Evolutionary conservation across 2,329 filamentous ascomycete species (phyloP), one percentile per base, ranked within the genome.

Genomic region (Fusarium subtropicale): DNA sequence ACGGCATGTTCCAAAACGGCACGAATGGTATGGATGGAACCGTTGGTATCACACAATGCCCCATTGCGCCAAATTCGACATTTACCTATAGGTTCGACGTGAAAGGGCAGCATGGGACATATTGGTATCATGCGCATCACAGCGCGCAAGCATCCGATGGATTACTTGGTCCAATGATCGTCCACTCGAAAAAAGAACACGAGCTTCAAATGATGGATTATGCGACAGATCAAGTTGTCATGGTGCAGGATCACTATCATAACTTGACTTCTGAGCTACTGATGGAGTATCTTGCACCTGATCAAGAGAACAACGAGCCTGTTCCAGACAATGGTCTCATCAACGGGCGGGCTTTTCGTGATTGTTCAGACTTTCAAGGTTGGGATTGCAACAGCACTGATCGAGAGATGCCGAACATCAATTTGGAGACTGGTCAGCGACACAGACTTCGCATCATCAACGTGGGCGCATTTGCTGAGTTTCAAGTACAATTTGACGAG

Each of bases 1-100:
- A 95, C 71, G 92, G 92, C 18, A 84, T 95, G 66, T 93, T 88
- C 74, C 91, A 93, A 75, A 92, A 92, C 69, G 91, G 90, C 13
- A 92, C 91, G 0, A 92, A 88, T 61, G 84, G 85, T 59, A 92
- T 93, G 89, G 92, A 95, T 73, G 92, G 92, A 1, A 86, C 90
- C 2, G 83, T 88, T 0, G 90, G 87, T 36, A 84, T 92, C 7
- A 90, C 87, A 0, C 91, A 92, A 75, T 92, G 90, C 65, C 84
- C 86, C 0, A 90, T 93, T 47, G 83, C 87, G 0, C 88, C 91
- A 1, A 88, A 87, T 2, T 79, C 83, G 3, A 86, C 81, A 1
- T 90, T 91, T 66, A 88, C 85, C 1, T 94, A 93, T 76, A 86
- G 86, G 18, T 93, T 93, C 75, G 87, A 87, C 0, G 84, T 91